Conservation (phyloP, 805 yeast species). For the Wickerhamomyces canadensis region DNA sequence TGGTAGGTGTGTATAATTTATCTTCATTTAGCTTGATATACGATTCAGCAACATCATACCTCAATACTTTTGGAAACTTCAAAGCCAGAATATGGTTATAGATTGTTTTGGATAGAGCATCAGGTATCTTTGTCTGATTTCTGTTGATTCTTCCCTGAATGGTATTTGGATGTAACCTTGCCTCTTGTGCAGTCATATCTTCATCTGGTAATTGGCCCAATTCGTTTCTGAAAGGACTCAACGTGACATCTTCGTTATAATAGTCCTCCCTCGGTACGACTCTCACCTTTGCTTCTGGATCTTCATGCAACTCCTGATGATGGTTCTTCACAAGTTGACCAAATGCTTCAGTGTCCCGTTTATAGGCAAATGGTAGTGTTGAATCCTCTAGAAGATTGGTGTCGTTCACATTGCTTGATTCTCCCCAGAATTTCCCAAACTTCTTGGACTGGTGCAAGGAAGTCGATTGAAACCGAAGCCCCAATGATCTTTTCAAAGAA, state of each 20-base stretch:
- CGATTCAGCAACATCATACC: constrained; percentile 54
- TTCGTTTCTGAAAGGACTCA: constrained; percentile 25
- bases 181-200: constrained; percentile 19
- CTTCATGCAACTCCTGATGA: constrained; percentile 28
- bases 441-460: neutral
- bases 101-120: constrained; percentile 49
- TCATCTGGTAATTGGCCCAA: constrained; percentile 11
- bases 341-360: constrained; percentile 34
- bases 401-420: neutral
- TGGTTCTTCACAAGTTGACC: constrained; percentile 37
- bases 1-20: constrained; percentile 47
- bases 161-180: constrained; percentile 53
- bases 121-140: constrained; percentile 50
- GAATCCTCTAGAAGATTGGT: neutral
- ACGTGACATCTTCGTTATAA: constrained; percentile 23
- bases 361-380: constrained; percentile 28
- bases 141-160: constrained; percentile 47
- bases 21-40: constrained; percentile 46
- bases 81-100: constrained; percentile 55
- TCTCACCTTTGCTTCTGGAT: constrained; percentile 23
- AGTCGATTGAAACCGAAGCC: neutral
- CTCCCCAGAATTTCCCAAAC: neutral
- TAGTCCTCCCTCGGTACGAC: constrained; percentile 34
- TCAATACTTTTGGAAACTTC: constrained; percentile 58
- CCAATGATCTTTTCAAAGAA: neutral